phyloP scores from a whole-genome alignment of 2,329 filamentous ascomycete genomes.

The Neonectria punicea region DNA sequence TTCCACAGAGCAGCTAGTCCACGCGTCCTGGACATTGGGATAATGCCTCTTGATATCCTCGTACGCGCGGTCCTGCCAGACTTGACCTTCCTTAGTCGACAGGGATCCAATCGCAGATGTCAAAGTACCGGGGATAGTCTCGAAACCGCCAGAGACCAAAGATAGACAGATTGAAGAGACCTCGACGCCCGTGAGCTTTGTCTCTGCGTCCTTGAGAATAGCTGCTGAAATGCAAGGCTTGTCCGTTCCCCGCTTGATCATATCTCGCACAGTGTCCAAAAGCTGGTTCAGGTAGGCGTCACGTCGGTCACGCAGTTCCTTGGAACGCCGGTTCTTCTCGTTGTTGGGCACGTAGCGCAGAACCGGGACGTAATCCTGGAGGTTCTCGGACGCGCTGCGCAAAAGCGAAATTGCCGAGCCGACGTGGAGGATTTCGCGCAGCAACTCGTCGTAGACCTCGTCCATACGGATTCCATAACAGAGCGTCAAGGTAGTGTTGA shows the following conservation, averaged over 20 bases:
- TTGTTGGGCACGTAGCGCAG: constrained; percentile 63
- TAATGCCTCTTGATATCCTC: constrained; percentile 61
- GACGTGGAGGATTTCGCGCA: constrained; percentile 63
- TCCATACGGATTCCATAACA: constrained; percentile 67
- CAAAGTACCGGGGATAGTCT: constrained; percentile 64
- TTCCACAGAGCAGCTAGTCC: constrained; percentile 54
- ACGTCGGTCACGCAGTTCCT: constrained; percentile 57
- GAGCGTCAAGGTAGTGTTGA: constrained; percentile 64
- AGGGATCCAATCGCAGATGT: constrained; percentile 62
- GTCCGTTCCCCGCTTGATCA: constrained; percentile 55
- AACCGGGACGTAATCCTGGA: constrained; percentile 63
- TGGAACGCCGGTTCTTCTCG: constrained; percentile 58
- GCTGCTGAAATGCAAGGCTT: constrained; percentile 65
- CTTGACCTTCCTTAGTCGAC: constrained; percentile 58
- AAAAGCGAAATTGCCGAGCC: constrained; percentile 62
- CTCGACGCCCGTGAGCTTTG: constrained; percentile 62
- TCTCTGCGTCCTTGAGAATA: constrained; percentile 64
- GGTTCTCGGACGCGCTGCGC: constrained; percentile 62
- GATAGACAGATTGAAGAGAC: constrained; percentile 64
- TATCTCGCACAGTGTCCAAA: constrained; percentile 57
- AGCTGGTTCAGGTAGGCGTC: constrained; percentile 62
- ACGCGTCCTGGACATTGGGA: constrained; percentile 57
- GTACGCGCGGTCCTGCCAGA: constrained; percentile 63
- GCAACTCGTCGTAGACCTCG: constrained; percentile 59
- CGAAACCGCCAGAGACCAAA: constrained; percentile 63